phyloP scores from a whole-genome alignment of 768 basidiomycete genomes.

The Agaricus bisporus region DNA sequence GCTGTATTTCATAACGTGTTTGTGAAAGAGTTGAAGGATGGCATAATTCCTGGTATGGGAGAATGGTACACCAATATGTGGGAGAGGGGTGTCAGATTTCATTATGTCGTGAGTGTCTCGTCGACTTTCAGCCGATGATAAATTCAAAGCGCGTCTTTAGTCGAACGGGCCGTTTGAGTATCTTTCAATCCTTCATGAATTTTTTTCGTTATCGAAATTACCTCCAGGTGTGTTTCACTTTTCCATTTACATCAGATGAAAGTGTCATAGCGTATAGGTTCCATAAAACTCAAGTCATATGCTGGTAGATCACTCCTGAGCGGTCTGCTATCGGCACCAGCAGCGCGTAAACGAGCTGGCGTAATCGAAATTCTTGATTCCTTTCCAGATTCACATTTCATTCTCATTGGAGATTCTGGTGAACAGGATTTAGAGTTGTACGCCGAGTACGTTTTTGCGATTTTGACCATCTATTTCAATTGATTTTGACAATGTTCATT shows the following conservation, averaged over 20 bases:
- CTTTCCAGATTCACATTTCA: conserved; percentile 70
- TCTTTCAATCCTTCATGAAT: conserved; percentile 71
- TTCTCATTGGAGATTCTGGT: conserved; percentile 88
- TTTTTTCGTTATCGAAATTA: conserved; percentile 62
- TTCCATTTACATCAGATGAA: not conserved
- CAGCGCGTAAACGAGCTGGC: conserved; percentile 74
- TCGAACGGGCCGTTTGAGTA: conserved; percentile 88
- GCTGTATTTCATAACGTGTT: conserved; percentile 90
- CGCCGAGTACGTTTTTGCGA: conserved; percentile 37
- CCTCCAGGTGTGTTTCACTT: conserved; percentile 45
- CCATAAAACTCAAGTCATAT: conserved; percentile 80
- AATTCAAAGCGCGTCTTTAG: conserved; percentile 27
- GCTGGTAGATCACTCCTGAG: conserved; percentile 79
- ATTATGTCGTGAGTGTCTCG: conserved; percentile 70
- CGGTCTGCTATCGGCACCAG: conserved; percentile 76
- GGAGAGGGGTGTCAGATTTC: conserved; percentile 68
- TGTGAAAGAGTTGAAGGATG: conserved; percentile 75
- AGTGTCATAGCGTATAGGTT: conserved; percentile 34
- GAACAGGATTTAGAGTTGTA: conserved; percentile 96
- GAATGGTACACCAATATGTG: conserved; percentile 72
- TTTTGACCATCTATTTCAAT: not conserved
- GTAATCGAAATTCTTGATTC: conserved; percentile 72
- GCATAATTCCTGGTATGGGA: conserved; percentile 77
- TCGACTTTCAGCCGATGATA: not conserved
- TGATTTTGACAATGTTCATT: not conserved